Base-by-base conservation (phyloP, 805 yeast species). In the Ogataea angusta region DNA sequence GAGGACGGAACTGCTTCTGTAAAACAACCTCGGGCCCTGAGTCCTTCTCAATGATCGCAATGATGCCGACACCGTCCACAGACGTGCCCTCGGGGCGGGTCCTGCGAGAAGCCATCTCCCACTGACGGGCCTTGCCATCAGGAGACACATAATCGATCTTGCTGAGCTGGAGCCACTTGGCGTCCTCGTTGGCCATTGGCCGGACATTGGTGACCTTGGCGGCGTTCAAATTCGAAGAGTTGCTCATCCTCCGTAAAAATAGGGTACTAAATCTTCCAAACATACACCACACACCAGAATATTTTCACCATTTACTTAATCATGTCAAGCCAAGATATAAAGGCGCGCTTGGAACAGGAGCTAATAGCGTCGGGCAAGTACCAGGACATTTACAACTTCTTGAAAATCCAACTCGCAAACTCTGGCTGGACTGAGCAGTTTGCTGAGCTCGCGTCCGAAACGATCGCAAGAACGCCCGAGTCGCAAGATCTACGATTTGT, bases 1-100 rank as follows among this genome's bases (percentile, higher is more conserved):
- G 98, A 1, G 98, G 96, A 42, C 99, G 74, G 66, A 84, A 91
- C 61, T 91, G 99, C 58, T 86, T 87, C 57, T 87, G 91, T 13
- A 93, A 66, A 6, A 89, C 73, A 19, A 76, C 55, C 31, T 64
- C 59, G 3, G 79, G 14, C 30, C 52, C 38, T 13, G 64, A 61
- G 6, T 75, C 65, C 19, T 69, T 64, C 47, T 78, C 72, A 37
- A 89, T 63, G 13, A 89, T 67, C 0, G 95, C 90, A 22, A 90
- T 67, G 33, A 91, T 82, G 3, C 91, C 90, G n/a, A 93, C 96
- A 0, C 96, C 98, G 60, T 91, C 99, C 18, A 82, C 70, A 4
- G 75, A 77, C 10, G 80, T 65, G 10, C 75, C 76, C 19, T 64
- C 70, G 8, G 80, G 75, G 38, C 95, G 69, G 7, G 96, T 89